Conservation (phyloP, 1,284 basidiomycete genomes). For the Irpex rosettiformis region DNA sequence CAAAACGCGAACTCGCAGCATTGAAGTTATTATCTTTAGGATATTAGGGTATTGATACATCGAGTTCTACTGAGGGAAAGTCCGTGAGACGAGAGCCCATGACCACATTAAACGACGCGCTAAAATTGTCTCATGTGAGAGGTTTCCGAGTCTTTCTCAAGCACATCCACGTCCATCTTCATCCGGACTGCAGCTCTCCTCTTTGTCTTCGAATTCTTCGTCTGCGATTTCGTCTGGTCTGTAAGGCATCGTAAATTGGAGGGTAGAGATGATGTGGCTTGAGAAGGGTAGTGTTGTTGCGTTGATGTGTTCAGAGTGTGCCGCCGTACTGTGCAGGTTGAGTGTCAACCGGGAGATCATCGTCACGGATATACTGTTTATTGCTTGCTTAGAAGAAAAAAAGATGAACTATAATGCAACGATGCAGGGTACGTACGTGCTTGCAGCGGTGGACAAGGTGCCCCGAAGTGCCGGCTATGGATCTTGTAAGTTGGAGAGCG, state of each 20-base stretch:
- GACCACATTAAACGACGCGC: too few relatives aligned
- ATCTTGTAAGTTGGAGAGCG: neutral
- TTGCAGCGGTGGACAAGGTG: constrained; percentile 26
- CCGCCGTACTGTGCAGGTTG: constrained; percentile 25
- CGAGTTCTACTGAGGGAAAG: too few relatives aligned
- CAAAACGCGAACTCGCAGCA: too few relatives aligned
- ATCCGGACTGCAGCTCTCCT: neutral
- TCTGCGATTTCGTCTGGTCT: neutral
- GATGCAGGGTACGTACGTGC: constrained; percentile 24
- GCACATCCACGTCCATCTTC: neutral
- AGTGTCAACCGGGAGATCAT: constrained; percentile 38
- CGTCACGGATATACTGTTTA: constrained; percentile 30
- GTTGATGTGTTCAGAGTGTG: constrained; percentile 7
- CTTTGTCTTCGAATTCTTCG: neutral
- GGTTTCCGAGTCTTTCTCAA: neutral
- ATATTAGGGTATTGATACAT: too few relatives aligned
- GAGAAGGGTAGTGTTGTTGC: constrained; percentile 10
- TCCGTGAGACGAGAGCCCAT: too few relatives aligned
- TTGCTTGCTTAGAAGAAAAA: too few relatives aligned
- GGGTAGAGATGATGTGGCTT: neutral
- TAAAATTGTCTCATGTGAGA: too few relatives aligned
- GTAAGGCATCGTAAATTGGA: neutral
- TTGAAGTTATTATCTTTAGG: too few relatives aligned
- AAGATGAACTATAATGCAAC: constrained; percentile 2
- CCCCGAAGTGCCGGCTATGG: constrained; percentile 27